These are phyloP conservation scores for Diaporthe capsici DNA, from an alignment of 2,329 filamentous ascomycete genomes.

Conservation along the genomic window DNA sequence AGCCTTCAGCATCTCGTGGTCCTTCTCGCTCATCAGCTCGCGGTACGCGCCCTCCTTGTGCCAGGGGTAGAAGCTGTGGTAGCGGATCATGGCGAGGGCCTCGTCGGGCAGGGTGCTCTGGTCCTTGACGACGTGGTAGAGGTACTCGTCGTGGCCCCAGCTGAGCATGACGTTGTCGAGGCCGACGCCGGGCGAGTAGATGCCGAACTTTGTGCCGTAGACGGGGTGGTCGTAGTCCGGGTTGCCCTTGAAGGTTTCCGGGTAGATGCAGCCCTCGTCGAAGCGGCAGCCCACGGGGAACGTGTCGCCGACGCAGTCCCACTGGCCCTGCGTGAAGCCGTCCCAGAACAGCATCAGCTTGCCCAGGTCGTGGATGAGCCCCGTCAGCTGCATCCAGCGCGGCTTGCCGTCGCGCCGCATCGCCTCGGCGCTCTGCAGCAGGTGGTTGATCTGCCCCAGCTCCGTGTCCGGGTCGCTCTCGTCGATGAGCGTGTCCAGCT, in stretches of 20 bases:
- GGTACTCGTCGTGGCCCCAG: conserved; percentile 91
- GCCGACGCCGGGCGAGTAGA: conserved; percentile 84
- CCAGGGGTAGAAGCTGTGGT: conserved; percentile 95
- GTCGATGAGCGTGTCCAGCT: conserved; percentile 91
- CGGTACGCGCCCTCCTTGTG: conserved; percentile 85
- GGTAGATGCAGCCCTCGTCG: conserved; percentile 84
- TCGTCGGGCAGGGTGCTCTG: conserved; percentile 85
- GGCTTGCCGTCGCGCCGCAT: conserved; percentile 89
- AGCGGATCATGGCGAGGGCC: conserved; percentile 92
- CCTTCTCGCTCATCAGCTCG: conserved; percentile 87
- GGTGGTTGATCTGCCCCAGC: conserved; percentile 89
- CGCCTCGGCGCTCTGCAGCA: conserved; percentile 90
- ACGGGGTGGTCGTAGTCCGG: conserved; percentile 79
- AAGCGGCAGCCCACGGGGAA: conserved; percentile 85
- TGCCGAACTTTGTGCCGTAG: conserved; percentile 83
- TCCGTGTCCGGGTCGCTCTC: conserved; percentile 92
- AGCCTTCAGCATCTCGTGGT: conserved; percentile 83
- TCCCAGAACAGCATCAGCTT: conserved; percentile 87
- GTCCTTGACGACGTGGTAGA: conserved; percentile 88
- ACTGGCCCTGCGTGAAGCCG: conserved; percentile 79
- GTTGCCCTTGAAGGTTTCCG: conserved; percentile 82
- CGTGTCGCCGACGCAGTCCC: conserved; percentile 92
- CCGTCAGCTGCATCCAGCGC: conserved; percentile 85
- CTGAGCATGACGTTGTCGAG: conserved; percentile 90
- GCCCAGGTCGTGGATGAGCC: conserved; percentile 84